Evolutionary conservation across 2,329 filamentous ascomycete species (phyloP).

Genomic region (Penicillium concentricum): DNA sequence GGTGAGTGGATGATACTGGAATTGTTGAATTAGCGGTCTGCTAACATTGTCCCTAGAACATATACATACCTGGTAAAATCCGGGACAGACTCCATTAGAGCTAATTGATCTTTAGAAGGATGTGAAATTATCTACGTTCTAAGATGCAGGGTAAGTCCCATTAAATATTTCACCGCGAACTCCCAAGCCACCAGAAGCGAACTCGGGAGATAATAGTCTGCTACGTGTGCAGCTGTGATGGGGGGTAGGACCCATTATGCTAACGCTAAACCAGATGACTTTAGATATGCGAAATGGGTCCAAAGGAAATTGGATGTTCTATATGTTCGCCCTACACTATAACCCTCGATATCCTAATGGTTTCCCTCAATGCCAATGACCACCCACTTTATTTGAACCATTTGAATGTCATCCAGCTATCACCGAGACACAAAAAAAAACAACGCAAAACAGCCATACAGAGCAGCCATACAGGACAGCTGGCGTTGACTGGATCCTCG

Average conservation of each 20-base stretch:
- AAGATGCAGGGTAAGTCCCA: not conserved
- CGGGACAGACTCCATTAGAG: constrained; percentile 28
- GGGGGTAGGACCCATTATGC: constrained; percentile 21
- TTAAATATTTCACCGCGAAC: constrained; percentile 2
- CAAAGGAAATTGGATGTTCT: not conserved
- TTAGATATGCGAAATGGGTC: not conserved
- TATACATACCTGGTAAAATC: constrained; percentile 37
- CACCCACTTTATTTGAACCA: not conserved
- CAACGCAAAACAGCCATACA: not conserved
- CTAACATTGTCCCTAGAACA: not conserved
- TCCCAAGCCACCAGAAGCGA: not conserved
- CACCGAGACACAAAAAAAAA: not conserved
- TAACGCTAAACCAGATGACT: constrained; percentile 17
- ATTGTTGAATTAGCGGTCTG: not conserved
- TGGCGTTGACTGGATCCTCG: not conserved
- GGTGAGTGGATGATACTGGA: constrained; percentile 45
- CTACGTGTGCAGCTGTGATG: constrained; percentile 39
- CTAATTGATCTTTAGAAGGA: constrained; percentile 3
- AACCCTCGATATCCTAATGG: not conserved
- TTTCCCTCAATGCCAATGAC: not conserved
- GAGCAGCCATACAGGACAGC: not conserved
- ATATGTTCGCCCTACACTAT: not conserved
- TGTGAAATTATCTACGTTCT: not conserved
- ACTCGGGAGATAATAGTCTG: constrained; percentile 18
- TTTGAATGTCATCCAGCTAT: constrained; percentile 1